Evolutionary conservation across 1,284 basidiomycete species (phyloP), one percentile per base, ranked within the genome.

Genomic region (Irpex rosettiformis): DNA sequence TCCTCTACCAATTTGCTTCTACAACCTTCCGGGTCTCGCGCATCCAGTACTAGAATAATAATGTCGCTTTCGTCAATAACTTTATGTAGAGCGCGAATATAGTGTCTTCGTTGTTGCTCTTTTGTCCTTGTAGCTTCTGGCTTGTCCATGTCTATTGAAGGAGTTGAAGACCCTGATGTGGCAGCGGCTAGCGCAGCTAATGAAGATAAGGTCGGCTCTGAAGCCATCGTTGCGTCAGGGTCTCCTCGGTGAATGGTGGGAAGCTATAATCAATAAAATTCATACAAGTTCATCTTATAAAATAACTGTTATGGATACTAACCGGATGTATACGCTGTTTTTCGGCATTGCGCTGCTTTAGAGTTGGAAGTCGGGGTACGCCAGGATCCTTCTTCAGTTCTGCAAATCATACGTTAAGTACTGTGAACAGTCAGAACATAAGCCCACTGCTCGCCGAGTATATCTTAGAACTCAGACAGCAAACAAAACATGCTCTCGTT

Each of bases 21-120:
- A 52, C 92, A 95, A 0, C 94, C 94, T 63, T 96, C 89, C 1
- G 94, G 95, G 76, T 97, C 95, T 51, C 95, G 79, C 1, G 94
- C 94, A 73, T 98, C 95, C 5, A 97, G 78, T 0, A 94, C 91
- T 40, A 91, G 79, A 28, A 98, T 83, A 56, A 99, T 77, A 28
- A 99, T 93, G 71, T 99, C 96, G 60, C 90, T 89, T 65, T 95
- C 83, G 65, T 97, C 94, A 59, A 99, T 89, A 51, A 99, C 96
- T 75, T 94, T 96, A 73, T 94, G 86, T 33, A 99, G 77, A 13
- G 82, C 82, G 58, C 85, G 88, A 61, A 90, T 79, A 73, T 84
- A 91, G 72, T 88, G 86, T 68, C 78, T 83, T 61, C 79, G 84
- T 62, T 85, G 66, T 68, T 91, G 81, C 71, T 88, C 85, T 72